Evolutionary conservation across 352 stramenopile genomes (phyloP), one percentile per base, ranked within the genome.

Genomic region (Globisporangium cylindrosporum): DNA sequence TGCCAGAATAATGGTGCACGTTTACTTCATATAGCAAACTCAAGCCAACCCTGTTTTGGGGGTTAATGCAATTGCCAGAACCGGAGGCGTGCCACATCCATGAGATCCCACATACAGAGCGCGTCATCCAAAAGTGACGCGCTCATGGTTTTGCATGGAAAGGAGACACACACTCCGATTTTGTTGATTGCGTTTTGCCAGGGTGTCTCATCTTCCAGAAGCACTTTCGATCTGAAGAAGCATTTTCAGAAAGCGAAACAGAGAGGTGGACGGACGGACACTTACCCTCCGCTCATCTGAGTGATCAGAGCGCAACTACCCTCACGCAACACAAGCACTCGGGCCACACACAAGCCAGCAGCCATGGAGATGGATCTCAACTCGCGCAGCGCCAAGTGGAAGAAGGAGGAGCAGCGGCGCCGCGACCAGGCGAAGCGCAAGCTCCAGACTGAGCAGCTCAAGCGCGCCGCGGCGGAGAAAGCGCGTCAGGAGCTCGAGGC

Each of bases 351-450:
- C 12, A 46, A 46, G 38, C 14, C 29, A 61, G 29, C 64, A 69
- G 22, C 48, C 65, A 91, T 92, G 84, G 84, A 92, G 67, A 75
- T 92, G 72, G 84, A 92, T 59, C 71, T 92, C 69, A 91, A 83
- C 64, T 64, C 76, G 1, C 84, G 84, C 74, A 80, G 77, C 71
- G 71, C 81, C 73, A 90, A 91, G 71, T 91, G 80, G 81, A 89
- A 76, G 68, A 79, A 74, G 22, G 84, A 92, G 67, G 76, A 91
- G 66, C 72, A 80, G 49, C 88, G 88, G 57, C 81, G 73, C 32
- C 79, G 81, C 59, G 81, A 86, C 20, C 77, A 84, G 55, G 81
- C 81, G 41, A 86, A 83, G 41, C 76, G 77, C 58, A 81, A 82
- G 72, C 68, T 76, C 27, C 77, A 88, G 66, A 79, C 71, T 18